A percentile compares a stretch with the other conserved stretches of the same genome.
These are phyloP conservation scores for Blastocystis hominis DNA, from an alignment of 352 stramenopile species.

Conservation along the genomic window DNA sequence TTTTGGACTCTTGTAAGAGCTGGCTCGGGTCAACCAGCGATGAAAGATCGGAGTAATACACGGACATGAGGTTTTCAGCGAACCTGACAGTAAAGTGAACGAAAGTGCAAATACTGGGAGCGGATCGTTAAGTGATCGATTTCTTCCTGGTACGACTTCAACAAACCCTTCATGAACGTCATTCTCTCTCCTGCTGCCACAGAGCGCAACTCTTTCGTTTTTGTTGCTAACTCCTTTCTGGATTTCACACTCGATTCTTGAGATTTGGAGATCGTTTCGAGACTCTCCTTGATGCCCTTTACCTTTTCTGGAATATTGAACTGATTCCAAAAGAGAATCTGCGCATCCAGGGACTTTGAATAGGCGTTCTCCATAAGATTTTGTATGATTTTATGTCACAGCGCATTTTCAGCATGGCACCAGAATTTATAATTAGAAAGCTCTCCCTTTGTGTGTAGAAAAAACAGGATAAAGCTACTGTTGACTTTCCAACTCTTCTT, in stretches of 20 bases:
- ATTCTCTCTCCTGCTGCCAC: not conserved
- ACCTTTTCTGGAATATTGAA: not conserved
- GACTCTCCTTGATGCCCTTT: not conserved
- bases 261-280: conserved; percentile 26
- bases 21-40: not conserved
- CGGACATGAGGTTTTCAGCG: conserved; percentile 37
- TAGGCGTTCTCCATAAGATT: conserved; percentile 16
- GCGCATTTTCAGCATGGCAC: too few relatives aligned
- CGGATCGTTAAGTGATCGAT: conserved; percentile 31
- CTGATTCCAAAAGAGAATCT: not conserved
- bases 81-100: not conserved
- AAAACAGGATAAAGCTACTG: not conserved
- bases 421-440: too few relatives aligned
- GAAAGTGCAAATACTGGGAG: not conserved
- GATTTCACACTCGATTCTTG: conserved; percentile 29
- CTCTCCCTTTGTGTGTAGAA: not conserved
- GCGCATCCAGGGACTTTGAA: not conserved
- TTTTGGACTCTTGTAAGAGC: not conserved
- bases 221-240: conserved; percentile 12
- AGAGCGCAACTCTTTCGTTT: conserved; percentile 22
- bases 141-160: conserved; percentile 30
- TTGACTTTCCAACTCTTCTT: not conserved
- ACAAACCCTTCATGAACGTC: conserved; percentile 19
- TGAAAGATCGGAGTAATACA: not conserved
- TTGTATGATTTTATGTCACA: not conserved